A percentile compares a stretch with the other conserved stretches of the same genome.
These are phyloP conservation scores for Auricularia sp. DNA, from an alignment of 768 basidiomycete species.

Conservation along the genomic window DNA sequence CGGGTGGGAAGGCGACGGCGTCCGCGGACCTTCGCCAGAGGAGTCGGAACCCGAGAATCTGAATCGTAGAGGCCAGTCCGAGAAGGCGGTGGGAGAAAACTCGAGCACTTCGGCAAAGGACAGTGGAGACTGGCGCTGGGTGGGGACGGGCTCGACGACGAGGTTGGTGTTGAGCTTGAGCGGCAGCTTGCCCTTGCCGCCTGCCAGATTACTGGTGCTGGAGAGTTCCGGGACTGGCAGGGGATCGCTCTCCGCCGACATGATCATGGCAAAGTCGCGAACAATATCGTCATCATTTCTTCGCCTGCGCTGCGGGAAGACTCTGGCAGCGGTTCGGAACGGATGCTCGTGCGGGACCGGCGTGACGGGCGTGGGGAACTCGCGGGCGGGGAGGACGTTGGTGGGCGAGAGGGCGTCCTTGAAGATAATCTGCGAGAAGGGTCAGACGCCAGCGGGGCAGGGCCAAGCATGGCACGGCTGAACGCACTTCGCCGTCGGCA, in stretches of 20 bases:
- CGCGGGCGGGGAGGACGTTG: not conserved
- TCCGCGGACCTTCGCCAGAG: not conserved
- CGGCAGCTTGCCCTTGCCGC: not conserved
- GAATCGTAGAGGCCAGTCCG: not conserved
- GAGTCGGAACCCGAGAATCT: not conserved
- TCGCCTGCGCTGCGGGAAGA: not conserved
- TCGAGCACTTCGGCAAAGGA: not conserved
- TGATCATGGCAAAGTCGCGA: too few relatives aligned
- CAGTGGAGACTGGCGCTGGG: not conserved
- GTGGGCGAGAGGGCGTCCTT: not conserved
- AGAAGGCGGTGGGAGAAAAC: not conserved
- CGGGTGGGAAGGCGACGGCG: not conserved
- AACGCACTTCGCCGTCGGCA: not conserved
- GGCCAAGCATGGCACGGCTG: not conserved
- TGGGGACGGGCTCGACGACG: not conserved
- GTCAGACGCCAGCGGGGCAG: not conserved
- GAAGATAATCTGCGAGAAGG: not conserved
- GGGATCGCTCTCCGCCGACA: too few relatives aligned
- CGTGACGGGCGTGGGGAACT: not conserved
- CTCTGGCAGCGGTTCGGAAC: not conserved
- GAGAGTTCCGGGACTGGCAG: not conserved
- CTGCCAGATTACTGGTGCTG: not conserved
- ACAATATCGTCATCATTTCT: not conserved
- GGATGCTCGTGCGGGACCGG: not conserved
- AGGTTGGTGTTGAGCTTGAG: not conserved